phyloP scores from a whole-genome alignment of 805 yeast species.

The Wickerhamomyces canadensis region DNA sequence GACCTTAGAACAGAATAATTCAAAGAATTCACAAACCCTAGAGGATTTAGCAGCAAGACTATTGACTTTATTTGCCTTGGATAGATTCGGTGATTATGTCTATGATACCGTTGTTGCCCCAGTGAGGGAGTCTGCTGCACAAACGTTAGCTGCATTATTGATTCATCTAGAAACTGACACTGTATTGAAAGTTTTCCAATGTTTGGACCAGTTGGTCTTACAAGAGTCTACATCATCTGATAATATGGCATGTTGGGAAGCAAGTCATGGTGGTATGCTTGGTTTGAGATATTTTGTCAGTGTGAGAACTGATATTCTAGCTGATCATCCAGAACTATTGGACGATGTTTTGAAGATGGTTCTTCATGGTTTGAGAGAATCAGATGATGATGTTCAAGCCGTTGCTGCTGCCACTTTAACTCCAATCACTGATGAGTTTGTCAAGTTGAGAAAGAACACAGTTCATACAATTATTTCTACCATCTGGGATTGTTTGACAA shows the following conservation, averaged over 20 bases:
- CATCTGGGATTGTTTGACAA: slow-evolving; percentile 86
- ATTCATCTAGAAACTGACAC: slow-evolving; percentile 57
- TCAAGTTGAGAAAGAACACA: slow-evolving; percentile 47
- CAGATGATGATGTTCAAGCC: slow-evolving; percentile 94
- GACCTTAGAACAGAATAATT: slow-evolving; percentile 54
- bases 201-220: slow-evolving; percentile 61
- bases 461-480: slow-evolving; percentile 51
- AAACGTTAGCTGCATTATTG: slow-evolving; percentile 82
- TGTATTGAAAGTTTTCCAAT: slow-evolving; percentile 57
- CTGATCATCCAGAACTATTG: slow-evolving; percentile 48
- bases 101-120: slow-evolving; percentile 98
- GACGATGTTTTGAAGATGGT: slow-evolving; percentile 80
- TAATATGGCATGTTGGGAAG: slow-evolving; percentile 80
- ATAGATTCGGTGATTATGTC: slow-evolving; percentile 94
- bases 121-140: slow-evolving; percentile 95
- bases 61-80: slow-evolving; percentile 83
- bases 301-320: slow-evolving; percentile 74
- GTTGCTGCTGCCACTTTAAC: slow-evolving; percentile 91
- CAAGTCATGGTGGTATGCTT: slow-evolving; percentile 95
- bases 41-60: slow-evolving; percentile 87
- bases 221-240: slow-evolving; percentile 40
- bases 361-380: slow-evolving; percentile 70
- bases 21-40: slow-evolving; percentile 59
- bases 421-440: slow-evolving; percentile 87
- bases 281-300: slow-evolving; percentile 91